phyloP scores from a whole-genome alignment of 257 asterid species.

The Cordia subcordata region DNA sequence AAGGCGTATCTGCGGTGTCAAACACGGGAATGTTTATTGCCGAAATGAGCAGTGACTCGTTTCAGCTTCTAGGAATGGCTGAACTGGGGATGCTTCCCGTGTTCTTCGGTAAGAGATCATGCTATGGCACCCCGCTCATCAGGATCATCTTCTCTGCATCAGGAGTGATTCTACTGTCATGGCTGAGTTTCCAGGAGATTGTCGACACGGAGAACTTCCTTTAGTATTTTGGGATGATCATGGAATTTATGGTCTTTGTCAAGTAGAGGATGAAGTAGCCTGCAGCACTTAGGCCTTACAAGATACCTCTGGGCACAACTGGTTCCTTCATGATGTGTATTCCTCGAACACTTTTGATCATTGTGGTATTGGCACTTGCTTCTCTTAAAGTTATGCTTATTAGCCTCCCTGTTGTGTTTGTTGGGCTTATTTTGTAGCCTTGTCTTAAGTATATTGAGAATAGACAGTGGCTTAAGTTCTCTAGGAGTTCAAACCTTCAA shows the following conservation, averaged over 20 bases:
- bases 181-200: too few species aligned
- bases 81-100: background rate
- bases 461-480: too few species aligned
- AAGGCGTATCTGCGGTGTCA: background rate
- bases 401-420: too few species aligned
- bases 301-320: background rate
- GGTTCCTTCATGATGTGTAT: background rate
- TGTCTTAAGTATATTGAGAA: too few species aligned
- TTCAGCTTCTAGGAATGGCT: background rate
- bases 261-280: background rate
- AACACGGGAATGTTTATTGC: background rate
- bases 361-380: background rate
- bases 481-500: too few species aligned
- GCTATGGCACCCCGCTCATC: background rate
- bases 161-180: too few species aligned
- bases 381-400: background rate
- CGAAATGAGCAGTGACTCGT: slow-evolving; percentile 1
- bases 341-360: background rate
- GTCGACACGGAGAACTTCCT: background rate
- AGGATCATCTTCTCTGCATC: background rate
- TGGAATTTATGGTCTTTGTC: background rate
- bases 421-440: too few species aligned
- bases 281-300: background rate
- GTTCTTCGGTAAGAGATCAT: background rate
- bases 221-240: background rate